Percentiles rank a stretch among this genome's conserved stretches.
Conservation (phyloP, 148 eudicot genomes). For the Cornus suecica region DNA sequence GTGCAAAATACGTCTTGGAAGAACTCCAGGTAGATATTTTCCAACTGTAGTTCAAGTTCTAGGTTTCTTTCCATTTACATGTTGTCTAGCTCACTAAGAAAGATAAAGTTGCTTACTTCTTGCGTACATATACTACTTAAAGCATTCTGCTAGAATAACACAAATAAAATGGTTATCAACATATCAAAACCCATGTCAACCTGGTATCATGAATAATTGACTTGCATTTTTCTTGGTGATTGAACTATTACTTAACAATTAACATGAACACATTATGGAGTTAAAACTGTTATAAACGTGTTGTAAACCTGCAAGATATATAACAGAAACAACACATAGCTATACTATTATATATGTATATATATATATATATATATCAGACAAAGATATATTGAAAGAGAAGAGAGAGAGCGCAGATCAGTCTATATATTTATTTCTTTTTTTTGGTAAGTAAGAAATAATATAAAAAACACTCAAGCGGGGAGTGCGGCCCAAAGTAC, state of each 20-base stretch:
- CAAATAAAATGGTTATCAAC: neutral
- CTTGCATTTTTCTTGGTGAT: neutral
- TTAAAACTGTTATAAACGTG: too few species aligned
- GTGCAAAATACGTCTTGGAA: neutral
- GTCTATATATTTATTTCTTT: too few species aligned
- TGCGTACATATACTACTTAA: neutral
- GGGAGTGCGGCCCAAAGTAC: too few species aligned
- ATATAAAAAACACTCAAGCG: too few species aligned
- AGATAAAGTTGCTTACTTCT: neutral
- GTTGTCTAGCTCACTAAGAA: neutral
- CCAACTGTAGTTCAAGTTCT: neutral
- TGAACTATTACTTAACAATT: neutral
- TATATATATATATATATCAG: too few species aligned
- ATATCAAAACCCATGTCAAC: conserved; percentile 5
- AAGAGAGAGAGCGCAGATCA: too few species aligned
- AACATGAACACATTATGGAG: neutral
- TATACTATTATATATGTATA: too few species aligned
- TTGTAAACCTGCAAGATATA: too few species aligned
- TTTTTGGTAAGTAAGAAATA: too few species aligned
- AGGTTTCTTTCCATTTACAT: neutral
- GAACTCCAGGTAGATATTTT: neutral
- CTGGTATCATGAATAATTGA: neutral
- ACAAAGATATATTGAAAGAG: too few species aligned
- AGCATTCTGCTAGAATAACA: neutral
- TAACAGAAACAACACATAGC: too few species aligned